Percentiles rank a stretch among this genome's conserved stretches.
phyloP scores from a whole-genome alignment of 1,139 yeast species.

The Lodderomyces margitis region DNA sequence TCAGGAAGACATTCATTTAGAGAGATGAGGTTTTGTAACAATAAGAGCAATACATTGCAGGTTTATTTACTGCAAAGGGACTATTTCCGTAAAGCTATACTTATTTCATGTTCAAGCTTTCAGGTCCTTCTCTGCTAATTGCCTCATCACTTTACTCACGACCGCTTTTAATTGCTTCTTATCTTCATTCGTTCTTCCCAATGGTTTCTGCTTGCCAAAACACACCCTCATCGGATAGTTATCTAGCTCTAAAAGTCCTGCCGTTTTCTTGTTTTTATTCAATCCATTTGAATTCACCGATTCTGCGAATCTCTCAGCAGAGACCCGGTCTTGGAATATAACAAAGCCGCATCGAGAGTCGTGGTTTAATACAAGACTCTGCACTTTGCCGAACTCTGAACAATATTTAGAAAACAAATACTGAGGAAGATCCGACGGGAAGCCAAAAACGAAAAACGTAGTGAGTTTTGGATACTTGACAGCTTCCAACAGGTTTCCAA shows the following conservation, averaged over 20 bases:
- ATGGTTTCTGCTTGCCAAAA: slow-evolving; percentile 60
- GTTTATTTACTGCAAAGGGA: too few species aligned
- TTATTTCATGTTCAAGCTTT: too few species aligned
- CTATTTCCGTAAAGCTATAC: too few species aligned
- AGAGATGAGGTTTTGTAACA: too few species aligned
- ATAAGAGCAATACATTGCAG: too few species aligned
- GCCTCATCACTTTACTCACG: slow-evolving; percentile 57
- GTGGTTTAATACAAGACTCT: slow-evolving; percentile 54
- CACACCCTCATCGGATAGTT: slow-evolving; percentile 53
- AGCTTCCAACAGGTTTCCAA: slow-evolving; percentile 39
- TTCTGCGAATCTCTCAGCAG: slow-evolving; percentile 57
- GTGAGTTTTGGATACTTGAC: slow-evolving; percentile 42
- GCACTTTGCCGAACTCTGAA: slow-evolving; percentile 43
- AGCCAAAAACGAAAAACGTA: slow-evolving; percentile 72
- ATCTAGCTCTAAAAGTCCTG: slow-evolving; percentile 32
- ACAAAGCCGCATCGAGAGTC: slow-evolving; percentile 67
- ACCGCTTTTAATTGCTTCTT: slow-evolving; percentile 52
- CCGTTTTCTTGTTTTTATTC: slow-evolving; percentile 27
- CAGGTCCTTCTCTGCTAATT: slow-evolving; percentile 45
- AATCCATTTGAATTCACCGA: slow-evolving; percentile 28
- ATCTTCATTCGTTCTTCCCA: slow-evolving; percentile 49
- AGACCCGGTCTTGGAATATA: slow-evolving; percentile 44
- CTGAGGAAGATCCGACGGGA: slow-evolving; percentile 65
- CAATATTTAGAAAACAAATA: slow-evolving; percentile 53
- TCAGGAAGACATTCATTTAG: too few species aligned